Percentiles rank a stretch among this genome's conserved stretches.
These are phyloP conservation scores for Oenanthe javanica DNA, from an alignment of 140 eudicot species.

Conservation along the genomic window DNA sequence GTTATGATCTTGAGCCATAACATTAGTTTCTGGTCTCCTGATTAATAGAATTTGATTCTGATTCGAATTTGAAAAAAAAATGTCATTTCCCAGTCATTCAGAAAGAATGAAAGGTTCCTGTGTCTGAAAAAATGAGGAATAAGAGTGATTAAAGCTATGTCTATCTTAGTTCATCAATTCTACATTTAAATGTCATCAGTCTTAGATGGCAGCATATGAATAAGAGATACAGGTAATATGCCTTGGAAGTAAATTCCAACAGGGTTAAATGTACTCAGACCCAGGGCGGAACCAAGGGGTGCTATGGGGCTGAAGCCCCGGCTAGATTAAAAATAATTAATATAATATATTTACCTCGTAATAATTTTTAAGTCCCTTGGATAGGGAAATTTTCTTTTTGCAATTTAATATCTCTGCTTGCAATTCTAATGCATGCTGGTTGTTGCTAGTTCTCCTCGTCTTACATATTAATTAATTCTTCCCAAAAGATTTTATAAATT, in stretches of 20 bases:
- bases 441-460: too few relatives aligned
- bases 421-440: too few relatives aligned
- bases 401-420: too few relatives aligned
- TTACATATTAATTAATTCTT: too few relatives aligned
- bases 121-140: background rate
- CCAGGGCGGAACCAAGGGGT: too few relatives aligned
- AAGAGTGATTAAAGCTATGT: background rate
- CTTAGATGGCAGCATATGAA: background rate
- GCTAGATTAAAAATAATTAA: too few relatives aligned
- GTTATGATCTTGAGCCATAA: background rate
- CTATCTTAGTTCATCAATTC: background rate
- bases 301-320: too few relatives aligned
- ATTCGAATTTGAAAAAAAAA: background rate
- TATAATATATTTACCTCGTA: too few relatives aligned
- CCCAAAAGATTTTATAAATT: too few relatives aligned
- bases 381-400: too few relatives aligned
- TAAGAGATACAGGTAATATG: background rate
- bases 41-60: background rate
- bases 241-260: background rate
- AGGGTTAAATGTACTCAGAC: background rate
- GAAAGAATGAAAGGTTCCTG: background rate
- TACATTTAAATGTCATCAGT: too few relatives aligned
- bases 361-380: too few relatives aligned
- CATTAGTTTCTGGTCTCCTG: background rate
- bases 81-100: background rate